Percentiles rank a stretch among this genome's conserved stretches.
These are phyloP conservation scores for Gamarada debralockiae DNA, from an alignment of 495 filamentous ascomycete species.

Conservation along the genomic window DNA sequence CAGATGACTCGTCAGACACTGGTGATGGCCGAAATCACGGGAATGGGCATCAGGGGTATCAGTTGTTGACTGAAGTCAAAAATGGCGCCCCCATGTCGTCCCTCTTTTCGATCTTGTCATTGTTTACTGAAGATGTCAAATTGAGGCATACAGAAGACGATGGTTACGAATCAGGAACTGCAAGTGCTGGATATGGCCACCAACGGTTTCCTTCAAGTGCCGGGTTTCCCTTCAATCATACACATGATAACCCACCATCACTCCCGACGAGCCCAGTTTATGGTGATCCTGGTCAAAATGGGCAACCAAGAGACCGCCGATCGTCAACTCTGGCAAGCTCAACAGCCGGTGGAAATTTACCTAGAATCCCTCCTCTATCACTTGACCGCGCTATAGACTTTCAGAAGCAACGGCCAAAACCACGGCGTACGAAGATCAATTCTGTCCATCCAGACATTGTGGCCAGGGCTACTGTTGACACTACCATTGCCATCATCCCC, in stretches of 20 bases:
- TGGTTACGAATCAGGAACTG: constrained; percentile 27
- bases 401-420: constrained; percentile 30
- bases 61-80: constrained; percentile 93
- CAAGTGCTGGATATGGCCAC: constrained; percentile 7
- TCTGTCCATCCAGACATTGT: constrained; percentile 97
- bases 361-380: constrained; percentile 68
- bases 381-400: constrained; percentile 47
- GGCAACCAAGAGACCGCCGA: constrained; percentile 9
- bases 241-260: constrained; percentile 24
- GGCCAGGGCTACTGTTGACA: constrained; percentile 92
- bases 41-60: constrained; percentile 70
- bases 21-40: constrained; percentile 25
- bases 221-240: constrained; percentile 15
- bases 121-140: constrained; percentile 94
- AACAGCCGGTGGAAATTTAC: constrained; percentile 29
- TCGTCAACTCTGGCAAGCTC: constrained; percentile 23
- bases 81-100: constrained; percentile 99
- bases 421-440: constrained; percentile 49
- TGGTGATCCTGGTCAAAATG: constrained; percentile 11
- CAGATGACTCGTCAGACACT: constrained; percentile 23
- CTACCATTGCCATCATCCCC: constrained; percentile 96
- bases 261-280: constrained; percentile 27
- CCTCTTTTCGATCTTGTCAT: constrained; percentile 89
- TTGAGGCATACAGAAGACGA: constrained; percentile 64
- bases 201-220: constrained; percentile 16